Evolutionary conservation across 2,329 filamentous ascomycete species (phyloP), one percentile per base, ranked within the genome.

Genomic region (Lecanicillium sp.): DNA sequence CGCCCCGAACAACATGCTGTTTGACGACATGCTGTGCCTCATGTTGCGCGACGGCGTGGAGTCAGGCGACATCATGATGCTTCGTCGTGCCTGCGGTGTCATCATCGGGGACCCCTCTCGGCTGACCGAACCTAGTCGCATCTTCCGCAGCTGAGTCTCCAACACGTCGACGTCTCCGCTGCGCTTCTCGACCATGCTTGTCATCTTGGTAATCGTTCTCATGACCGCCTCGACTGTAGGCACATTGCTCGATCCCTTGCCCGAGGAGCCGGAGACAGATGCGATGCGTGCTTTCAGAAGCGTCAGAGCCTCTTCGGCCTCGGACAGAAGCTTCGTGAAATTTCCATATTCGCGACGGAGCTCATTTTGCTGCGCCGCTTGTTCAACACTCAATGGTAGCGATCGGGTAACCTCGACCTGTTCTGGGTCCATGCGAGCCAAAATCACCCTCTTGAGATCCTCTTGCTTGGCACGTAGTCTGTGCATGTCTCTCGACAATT

Each of bases 151-250:
- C 56, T 95, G 86, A 34, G 81, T 77, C 62, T 97, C 92, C 22
- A 97, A 72, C 6, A 95, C 78, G 57, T 95, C 87, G 37, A 98
- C 80, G 51, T 97, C 90, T 42, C 83, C 86, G 55, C 85, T 92
- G 56, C 87, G 85, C 64, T 87, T 87, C 68, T 97, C 87, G 0
- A 85, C 85, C 82, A 96, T 90, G 43, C 71, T 76, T 25, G 89
- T 96, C 84, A 98, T 89, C 55, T 92, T 95, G 42, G 72, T 71
- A 48, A 98, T 94, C 1, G 92, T 98, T 43, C 85, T 86, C 49
- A 89, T 82, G 15, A 98, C 86, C 1, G 87, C 87, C 51, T 96
- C 92, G 9, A 96, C 86, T 0, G 89, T 96, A 0, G 92, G 92
- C 4, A 81, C 75, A 36, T 72, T 69, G 10, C 60, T 53, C 17